Evolutionary conservation across 2,329 filamentous ascomycete species (phyloP).

Genomic region (Claviceps maximensis): DNA sequence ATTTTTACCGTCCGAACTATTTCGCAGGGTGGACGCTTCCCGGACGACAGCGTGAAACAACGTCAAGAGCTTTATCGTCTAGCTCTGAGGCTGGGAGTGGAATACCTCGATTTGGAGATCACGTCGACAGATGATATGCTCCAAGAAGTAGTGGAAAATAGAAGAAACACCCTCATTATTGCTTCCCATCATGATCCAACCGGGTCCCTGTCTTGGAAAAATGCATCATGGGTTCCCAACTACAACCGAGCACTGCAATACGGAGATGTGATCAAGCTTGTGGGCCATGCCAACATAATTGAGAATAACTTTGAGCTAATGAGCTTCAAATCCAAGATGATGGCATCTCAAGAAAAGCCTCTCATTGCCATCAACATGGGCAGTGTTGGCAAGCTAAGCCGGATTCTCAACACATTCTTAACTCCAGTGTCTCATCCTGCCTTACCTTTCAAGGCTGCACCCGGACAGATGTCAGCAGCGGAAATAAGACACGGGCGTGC

Average conservation of each 20-base stretch:
- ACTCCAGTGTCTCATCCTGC: slow-evolving; percentile 85
- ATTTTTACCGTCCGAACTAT: slow-evolving; percentile 85
- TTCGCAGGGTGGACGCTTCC: slow-evolving; percentile 79
- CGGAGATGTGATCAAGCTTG: slow-evolving; percentile 88
- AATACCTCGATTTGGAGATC: slow-evolving; percentile 90
- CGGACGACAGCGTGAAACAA: slow-evolving; percentile 58
- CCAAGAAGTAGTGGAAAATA: slow-evolving; percentile 49
- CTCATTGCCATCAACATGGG: slow-evolving; percentile 97
- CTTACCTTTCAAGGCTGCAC: slow-evolving; percentile 85
- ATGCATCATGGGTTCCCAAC: slow-evolving; percentile 80
- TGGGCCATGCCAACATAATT: slow-evolving; percentile 62
- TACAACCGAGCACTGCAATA: slow-evolving; percentile 86
- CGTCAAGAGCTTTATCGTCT: slow-evolving; percentile 63
- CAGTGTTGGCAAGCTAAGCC: slow-evolving; percentile 69
- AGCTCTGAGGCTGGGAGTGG: slow-evolving; percentile 71
- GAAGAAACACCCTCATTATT: slow-evolving; percentile 70
- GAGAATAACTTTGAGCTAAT: slow-evolving; percentile 80
- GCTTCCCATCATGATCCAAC: slow-evolving; percentile 88
- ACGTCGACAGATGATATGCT: slow-evolving; percentile 69
- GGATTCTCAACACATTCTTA: slow-evolving; percentile 83
- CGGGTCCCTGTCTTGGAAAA: slow-evolving; percentile 70
- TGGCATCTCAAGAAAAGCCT: slow-evolving; percentile 60
- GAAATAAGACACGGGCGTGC: slow-evolving; percentile 74
- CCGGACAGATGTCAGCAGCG: slow-evolving; percentile 79
- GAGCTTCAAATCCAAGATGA: slow-evolving; percentile 67